Conservation (phyloP, 257 asterid genomes). For the Verbena officinalis region DNA sequence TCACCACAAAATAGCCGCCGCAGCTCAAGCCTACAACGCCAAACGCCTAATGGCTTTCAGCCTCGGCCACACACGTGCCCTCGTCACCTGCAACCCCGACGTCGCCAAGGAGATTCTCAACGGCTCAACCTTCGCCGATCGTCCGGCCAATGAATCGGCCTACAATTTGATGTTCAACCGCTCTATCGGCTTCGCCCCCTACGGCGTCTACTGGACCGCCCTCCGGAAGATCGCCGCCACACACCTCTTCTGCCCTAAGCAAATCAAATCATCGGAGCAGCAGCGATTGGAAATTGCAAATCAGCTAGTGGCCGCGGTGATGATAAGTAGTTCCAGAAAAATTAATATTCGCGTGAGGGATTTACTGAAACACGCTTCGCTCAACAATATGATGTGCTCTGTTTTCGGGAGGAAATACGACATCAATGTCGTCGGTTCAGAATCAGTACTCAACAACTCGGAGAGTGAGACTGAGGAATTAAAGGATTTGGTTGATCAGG, state of each 20-base stretch:
- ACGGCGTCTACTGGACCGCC: slow-evolving; percentile 76
- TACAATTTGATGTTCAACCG: slow-evolving; percentile 73
- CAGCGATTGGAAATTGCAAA: slow-evolving; percentile 53
- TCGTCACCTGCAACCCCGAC: slow-evolving; percentile 64
- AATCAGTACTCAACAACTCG: no score
- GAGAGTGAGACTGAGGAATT: slow-evolving; percentile 44
- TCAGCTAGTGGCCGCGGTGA: slow-evolving; percentile 45
- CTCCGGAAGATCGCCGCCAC: slow-evolving; percentile 61
- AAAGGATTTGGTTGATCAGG: slow-evolving; percentile 62
- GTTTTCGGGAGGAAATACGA: slow-evolving; percentile 59
- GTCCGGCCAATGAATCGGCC: slow-evolving; percentile 76
- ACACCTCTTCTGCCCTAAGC: slow-evolving; percentile 72
- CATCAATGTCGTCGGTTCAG: no score
- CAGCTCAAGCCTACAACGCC: slow-evolving; percentile 48
- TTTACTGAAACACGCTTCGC: slow-evolving; percentile 62
- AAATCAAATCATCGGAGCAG: slow-evolving; percentile 47
- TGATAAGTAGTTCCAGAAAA: background rate
- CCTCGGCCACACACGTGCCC: slow-evolving; percentile 68
- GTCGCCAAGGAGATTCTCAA: slow-evolving; percentile 63
- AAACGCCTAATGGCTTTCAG: slow-evolving; percentile 77
- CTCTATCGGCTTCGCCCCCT: slow-evolving; percentile 86
- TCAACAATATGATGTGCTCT: slow-evolving; percentile 75
- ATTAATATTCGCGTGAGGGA: slow-evolving; percentile 54
- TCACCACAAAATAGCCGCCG: slow-evolving; percentile 69
- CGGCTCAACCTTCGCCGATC: slow-evolving; percentile 64